Evolutionary conservation across 371 early-diverging fungal genomes (phyloP).

Genomic region (Mortierella polycephala): DNA sequence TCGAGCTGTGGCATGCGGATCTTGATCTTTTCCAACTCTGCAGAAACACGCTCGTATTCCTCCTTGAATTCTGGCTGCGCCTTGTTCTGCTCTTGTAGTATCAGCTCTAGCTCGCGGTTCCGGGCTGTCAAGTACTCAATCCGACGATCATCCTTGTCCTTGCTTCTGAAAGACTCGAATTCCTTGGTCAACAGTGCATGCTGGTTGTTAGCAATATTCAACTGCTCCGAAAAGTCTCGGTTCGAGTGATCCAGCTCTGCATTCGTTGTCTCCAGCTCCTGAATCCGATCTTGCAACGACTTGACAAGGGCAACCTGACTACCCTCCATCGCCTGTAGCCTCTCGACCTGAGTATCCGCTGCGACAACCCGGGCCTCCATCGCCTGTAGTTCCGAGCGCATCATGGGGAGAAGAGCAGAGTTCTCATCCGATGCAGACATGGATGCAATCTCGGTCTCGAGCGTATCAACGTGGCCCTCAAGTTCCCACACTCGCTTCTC

Average conservation of each 20-base stretch:
- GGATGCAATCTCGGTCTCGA: background rate
- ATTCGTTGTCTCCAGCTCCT: slow-evolving; percentile 37
- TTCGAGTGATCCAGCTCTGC: slow-evolving; percentile 33
- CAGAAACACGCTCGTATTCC: slow-evolving; percentile 22
- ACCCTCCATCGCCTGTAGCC: slow-evolving; percentile 30
- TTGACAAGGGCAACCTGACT: slow-evolving; percentile 19
- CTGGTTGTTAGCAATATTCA: slow-evolving; percentile 38
- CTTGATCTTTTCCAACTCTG: slow-evolving; percentile 30
- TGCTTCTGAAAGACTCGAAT: slow-evolving; percentile 29
- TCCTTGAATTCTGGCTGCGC: slow-evolving; percentile 22
- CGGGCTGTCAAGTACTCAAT: slow-evolving; percentile 17
- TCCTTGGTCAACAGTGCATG: slow-evolving; percentile 27
- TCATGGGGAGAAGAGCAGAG: background rate
- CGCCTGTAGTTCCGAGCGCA: slow-evolving; percentile 17
- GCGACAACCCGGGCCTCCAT: slow-evolving; percentile 15
- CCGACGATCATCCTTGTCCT: slow-evolving; percentile 32
- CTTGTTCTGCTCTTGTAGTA: slow-evolving; percentile 14
- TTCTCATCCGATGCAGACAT: background rate
- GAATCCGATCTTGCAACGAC: slow-evolving; percentile 18
- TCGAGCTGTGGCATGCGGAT: slow-evolving; percentile 34
- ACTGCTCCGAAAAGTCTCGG: slow-evolving; percentile 21
- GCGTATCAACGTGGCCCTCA: slow-evolving; percentile 14
- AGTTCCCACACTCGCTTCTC: slow-evolving; percentile 36
- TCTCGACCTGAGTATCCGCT: slow-evolving; percentile 11
- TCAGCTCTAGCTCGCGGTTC: slow-evolving; percentile 25